A percentile compares a stretch with the other conserved stretches of the same genome.
Evolutionary conservation across 2,329 filamentous ascomycete genomes (phyloP).

Genomic region (Aspergillus jensenii): DNA sequence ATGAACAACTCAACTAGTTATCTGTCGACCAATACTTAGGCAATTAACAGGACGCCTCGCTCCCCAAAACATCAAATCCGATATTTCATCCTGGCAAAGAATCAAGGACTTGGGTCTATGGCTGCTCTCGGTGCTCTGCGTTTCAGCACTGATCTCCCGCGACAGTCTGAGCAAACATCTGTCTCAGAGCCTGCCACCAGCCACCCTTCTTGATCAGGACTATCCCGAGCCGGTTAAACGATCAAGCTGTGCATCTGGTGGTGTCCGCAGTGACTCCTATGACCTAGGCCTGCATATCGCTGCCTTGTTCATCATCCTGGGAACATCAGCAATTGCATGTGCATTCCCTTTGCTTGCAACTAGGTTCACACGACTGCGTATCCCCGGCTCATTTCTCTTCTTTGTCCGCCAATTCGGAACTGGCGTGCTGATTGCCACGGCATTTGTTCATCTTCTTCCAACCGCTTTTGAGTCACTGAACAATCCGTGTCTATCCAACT

Average conservation of each 20-base stretch:
- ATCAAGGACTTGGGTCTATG: too few species aligned
- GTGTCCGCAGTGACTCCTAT: slow-evolving; percentile 42
- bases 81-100: too few species aligned
- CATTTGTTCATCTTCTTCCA: slow-evolving; percentile 74
- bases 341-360: slow-evolving; percentile 66
- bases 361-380: slow-evolving; percentile 56
- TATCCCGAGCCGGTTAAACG: slow-evolving; percentile 9
- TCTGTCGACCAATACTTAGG: too few species aligned
- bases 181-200: too few species aligned
- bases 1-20: too few species aligned
- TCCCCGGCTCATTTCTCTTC: slow-evolving; percentile 47
- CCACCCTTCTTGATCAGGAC: too few species aligned
- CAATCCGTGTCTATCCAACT: slow-evolving; percentile 54
- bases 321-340: slow-evolving; percentile 56
- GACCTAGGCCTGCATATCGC: slow-evolving; percentile 64
- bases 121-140: too few species aligned
- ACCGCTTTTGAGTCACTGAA: slow-evolving; percentile 56
- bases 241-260: slow-evolving; percentile 26
- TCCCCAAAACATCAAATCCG: too few species aligned
- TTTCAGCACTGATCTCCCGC: too few species aligned
- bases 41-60: too few species aligned
- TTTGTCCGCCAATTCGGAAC: slow-evolving; percentile 73
- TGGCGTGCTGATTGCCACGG: slow-evolving; percentile 80
- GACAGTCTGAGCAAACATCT: too few species aligned
- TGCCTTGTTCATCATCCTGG: slow-evolving; percentile 63